A percentile compares a stretch with the other conserved stretches of the same genome.
Evolutionary conservation across 441 rosid species (phyloP).

Genomic region (Arabidopsis lyrata): DNA sequence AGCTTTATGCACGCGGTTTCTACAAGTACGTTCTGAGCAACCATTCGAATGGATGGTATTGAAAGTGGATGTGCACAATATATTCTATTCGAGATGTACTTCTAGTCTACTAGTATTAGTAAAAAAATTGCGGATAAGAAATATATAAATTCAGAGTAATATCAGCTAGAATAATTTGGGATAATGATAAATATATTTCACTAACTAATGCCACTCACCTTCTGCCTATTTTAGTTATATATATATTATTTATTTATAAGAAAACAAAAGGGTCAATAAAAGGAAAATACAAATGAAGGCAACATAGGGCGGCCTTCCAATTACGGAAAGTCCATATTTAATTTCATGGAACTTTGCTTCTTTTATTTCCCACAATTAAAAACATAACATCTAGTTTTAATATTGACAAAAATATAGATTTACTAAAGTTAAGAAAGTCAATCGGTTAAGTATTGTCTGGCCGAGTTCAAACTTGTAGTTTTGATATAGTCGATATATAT

Average conservation of each 20-base stretch:
- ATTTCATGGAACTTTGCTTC: slow-evolving; percentile 31
- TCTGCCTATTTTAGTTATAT: slow-evolving; percentile 16
- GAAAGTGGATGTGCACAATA: slow-evolving; percentile 32
- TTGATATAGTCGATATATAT: background rate
- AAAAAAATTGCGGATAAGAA: slow-evolving; percentile 20
- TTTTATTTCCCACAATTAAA: background rate
- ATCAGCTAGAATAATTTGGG: slow-evolving; percentile 7
- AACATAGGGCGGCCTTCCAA: slow-evolving; percentile 42
- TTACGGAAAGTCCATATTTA: slow-evolving; percentile 46
- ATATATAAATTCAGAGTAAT: background rate
- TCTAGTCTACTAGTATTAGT: background rate
- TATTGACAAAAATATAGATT: background rate
- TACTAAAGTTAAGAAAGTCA: background rate
- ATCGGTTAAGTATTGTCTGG: background rate
- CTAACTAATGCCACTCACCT: slow-evolving; percentile 26
- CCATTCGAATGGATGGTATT: slow-evolving; percentile 39
- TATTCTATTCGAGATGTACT: slow-evolving; percentile 38
- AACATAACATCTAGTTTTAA: slow-evolving; percentile 19
- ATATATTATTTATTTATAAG: background rate
- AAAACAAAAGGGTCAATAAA: slow-evolving; percentile 33
- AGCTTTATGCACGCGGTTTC: slow-evolving; percentile 47
- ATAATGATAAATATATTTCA: slow-evolving; percentile 22
- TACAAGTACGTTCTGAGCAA: slow-evolving; percentile 29
- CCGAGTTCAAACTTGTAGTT: background rate
- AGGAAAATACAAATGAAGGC: slow-evolving; percentile 35